These are phyloP conservation scores for Vigna trinervia DNA, from an alignment of 306 rosid species.

Conservation along the genomic window DNA sequence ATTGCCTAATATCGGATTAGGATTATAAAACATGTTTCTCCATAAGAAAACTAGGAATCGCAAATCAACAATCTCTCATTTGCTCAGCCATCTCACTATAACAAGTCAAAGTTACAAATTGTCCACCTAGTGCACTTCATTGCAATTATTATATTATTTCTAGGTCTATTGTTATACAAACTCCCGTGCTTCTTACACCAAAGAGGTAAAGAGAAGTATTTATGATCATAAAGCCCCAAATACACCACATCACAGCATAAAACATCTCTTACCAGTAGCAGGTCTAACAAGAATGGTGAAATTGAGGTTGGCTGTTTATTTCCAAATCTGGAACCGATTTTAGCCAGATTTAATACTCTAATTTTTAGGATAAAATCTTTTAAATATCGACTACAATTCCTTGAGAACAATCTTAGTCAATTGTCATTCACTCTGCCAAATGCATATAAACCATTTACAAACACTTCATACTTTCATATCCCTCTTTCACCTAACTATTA, in stretches of 20 bases:
- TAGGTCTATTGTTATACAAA: not conserved
- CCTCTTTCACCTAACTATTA: constrained; percentile 23
- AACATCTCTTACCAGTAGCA: not conserved
- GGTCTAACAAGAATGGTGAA: constrained; percentile 10
- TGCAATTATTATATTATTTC: not conserved
- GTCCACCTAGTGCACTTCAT: not conserved
- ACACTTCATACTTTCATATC: not conserved
- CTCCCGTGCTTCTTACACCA: not conserved
- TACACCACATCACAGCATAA: not conserved
- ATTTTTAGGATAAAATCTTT: not conserved
- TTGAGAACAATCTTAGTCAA: not conserved
- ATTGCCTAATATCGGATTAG: constrained; percentile 15
- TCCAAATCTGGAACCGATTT: not conserved
- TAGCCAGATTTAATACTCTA: constrained; percentile 11
- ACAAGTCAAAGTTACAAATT: not conserved
- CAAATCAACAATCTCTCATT: constrained; percentile 32
- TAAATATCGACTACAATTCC: not conserved
- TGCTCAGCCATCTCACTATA: not conserved
- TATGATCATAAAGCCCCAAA: not conserved
- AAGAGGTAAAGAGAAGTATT: not conserved
- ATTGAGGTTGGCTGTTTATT: constrained; percentile 1
- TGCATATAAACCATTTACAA: constrained; percentile 21
- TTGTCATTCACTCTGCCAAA: not conserved
- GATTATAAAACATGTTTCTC: constrained; percentile 13
- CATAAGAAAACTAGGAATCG: not conserved